These are phyloP conservation scores for Erodium maritimum DNA, from an alignment of 345 rosid species.

Conservation along the genomic window DNA sequence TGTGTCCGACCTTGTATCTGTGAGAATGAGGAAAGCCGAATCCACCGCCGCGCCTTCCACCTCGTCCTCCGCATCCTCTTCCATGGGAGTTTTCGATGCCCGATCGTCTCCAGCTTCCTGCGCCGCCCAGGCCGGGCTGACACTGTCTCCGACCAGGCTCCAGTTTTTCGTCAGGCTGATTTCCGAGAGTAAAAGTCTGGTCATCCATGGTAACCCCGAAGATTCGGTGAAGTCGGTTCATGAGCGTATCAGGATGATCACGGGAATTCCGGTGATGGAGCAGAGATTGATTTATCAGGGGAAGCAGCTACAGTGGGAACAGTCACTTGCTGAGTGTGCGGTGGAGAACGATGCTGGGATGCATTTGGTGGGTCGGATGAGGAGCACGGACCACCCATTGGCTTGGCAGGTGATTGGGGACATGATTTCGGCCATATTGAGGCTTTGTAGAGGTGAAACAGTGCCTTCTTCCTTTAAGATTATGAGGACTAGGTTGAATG, in stretches of 20 bases:
- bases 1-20: slow-evolving; percentile 24
- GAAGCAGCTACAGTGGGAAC: slow-evolving; percentile 72
- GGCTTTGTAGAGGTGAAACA: slow-evolving; percentile 37
- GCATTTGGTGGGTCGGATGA: slow-evolving; percentile 67
- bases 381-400: slow-evolving; percentile 64
- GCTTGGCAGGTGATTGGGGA: slow-evolving; percentile 65
- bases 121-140: neutral
- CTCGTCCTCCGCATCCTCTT: slow-evolving; percentile 2
- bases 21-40: slow-evolving; percentile 52
- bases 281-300: slow-evolving; percentile 67
- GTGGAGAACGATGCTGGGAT: slow-evolving; percentile 63
- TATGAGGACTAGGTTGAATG: slow-evolving; percentile 29
- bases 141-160: slow-evolving; percentile 20
- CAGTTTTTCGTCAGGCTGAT: slow-evolving; percentile 74
- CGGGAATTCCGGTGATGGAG: slow-evolving; percentile 51
- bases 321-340: slow-evolving; percentile 44
- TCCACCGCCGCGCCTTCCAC: slow-evolving; percentile 14
- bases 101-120: slow-evolving; percentile 12
- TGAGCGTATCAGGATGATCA: slow-evolving; percentile 33
- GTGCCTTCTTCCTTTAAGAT: slow-evolving; percentile 17
- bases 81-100: slow-evolving; percentile 5
- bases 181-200: slow-evolving; percentile 49
- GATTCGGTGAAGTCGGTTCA: slow-evolving; percentile 57
- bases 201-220: slow-evolving; percentile 46
- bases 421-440: slow-evolving; percentile 37